These are phyloP conservation scores for Gaertneriomyces semiglobifer DNA, from an alignment of 192 early-diverging fungal genomes.

Conservation along the genomic window DNA sequence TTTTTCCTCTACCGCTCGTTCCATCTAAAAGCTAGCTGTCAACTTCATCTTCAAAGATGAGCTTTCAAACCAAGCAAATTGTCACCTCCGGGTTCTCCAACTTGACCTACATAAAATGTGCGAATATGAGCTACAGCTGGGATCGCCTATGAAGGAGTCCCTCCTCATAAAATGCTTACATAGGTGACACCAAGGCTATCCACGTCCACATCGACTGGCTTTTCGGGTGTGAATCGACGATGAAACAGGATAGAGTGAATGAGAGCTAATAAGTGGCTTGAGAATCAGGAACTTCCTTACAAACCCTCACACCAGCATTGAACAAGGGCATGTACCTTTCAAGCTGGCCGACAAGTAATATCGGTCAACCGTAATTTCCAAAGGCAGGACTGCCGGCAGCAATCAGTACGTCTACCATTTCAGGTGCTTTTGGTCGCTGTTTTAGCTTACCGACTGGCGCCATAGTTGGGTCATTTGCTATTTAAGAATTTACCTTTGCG, in stretches of 20 bases:
- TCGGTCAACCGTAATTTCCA: slow-evolving; percentile 33
- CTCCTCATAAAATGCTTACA: slow-evolving; percentile 16
- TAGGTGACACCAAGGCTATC: slow-evolving; percentile 39
- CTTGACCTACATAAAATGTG: slow-evolving; percentile 20
- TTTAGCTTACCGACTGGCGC: slow-evolving; percentile 2
- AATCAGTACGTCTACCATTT: slow-evolving; percentile 1
- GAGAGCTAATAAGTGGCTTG: slow-evolving; percentile 24
- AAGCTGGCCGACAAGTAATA: slow-evolving; percentile 36
- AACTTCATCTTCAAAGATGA: too few species aligned
- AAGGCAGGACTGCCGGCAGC: slow-evolving; percentile 10
- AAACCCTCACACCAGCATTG: neutral
- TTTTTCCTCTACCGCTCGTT: slow-evolving; percentile 34
- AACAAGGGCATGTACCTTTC: slow-evolving; percentile 21
- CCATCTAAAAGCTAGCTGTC: neutral
- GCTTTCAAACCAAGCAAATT: too few species aligned
- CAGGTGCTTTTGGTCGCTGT: neutral
- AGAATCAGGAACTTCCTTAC: neutral
- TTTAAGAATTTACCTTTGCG: too few species aligned
- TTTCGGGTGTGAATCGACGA: slow-evolving; percentile 36
- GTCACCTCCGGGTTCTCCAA: slow-evolving; percentile 33
- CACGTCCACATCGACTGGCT: slow-evolving; percentile 35
- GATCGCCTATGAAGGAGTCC: neutral
- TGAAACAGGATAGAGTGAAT: slow-evolving; percentile 46
- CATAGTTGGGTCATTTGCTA: neutral
- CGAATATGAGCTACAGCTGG: neutral